Conservation (phyloP, 495 filamentous ascomycete genomes). For the Hyaloscypha hepaticicola region DNA sequence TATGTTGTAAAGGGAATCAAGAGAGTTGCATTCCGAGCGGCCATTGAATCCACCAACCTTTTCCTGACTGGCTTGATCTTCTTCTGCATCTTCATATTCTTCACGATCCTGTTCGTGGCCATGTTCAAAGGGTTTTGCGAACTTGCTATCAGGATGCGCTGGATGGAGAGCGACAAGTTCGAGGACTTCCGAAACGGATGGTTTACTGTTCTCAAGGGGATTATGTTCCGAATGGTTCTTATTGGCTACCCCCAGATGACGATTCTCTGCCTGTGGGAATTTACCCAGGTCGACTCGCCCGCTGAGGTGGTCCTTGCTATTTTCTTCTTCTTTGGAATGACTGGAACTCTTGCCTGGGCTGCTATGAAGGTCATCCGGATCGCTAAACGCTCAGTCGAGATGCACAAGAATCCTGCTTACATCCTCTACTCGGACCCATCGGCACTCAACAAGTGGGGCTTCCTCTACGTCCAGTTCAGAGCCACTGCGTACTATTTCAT, state of each 20-base stretch:
- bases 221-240: constrained; percentile 85
- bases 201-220: constrained; percentile 82
- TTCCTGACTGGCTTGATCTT: constrained; percentile 91
- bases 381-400: constrained; percentile 79
- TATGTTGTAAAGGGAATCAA: constrained; percentile 82
- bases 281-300: constrained; percentile 80
- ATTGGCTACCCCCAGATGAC: constrained; percentile 94
- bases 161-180: constrained; percentile 86
- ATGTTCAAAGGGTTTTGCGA: constrained; percentile 82
- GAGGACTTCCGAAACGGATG: constrained; percentile 92
- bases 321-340: constrained; percentile 84
- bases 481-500: constrained; percentile 98
- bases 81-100: constrained; percentile 78
- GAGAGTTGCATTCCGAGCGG: constrained; percentile 81
- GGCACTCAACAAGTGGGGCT: constrained; percentile 96
- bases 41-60: constrained; percentile 88
- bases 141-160: constrained; percentile 62
- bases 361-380: constrained; percentile 85
- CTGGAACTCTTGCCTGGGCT: constrained; percentile 79
- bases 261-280: constrained; percentile 92
- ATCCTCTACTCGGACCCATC: constrained; percentile 95
- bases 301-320: constrained; percentile 86
- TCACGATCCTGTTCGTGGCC: constrained; percentile 68
- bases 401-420: constrained; percentile 97
- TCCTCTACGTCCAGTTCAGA: constrained; percentile 96